These are phyloP conservation scores for Podospora pseudoanserina DNA, from an alignment of 495 filamentous ascomycete genomes.

Conservation along the genomic window DNA sequence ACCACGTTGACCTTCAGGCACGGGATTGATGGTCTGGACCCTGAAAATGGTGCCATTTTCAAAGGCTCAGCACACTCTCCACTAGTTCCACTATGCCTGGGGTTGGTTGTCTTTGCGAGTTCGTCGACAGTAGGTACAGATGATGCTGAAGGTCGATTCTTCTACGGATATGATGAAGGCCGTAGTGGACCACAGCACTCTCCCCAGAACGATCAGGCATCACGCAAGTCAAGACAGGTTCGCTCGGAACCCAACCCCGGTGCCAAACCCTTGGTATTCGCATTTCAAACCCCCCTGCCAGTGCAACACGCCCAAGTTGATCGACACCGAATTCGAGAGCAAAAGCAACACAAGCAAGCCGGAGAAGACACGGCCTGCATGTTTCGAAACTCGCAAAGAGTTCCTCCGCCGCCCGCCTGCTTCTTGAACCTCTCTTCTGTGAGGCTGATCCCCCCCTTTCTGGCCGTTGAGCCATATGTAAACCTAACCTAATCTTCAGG, in stretches of 20 bases:
- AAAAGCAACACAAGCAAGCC: neutral
- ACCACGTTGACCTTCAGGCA: neutral
- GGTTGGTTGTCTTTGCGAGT: no score
- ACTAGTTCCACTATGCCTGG: neutral
- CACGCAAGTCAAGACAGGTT: neutral
- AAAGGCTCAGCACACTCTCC: neutral
- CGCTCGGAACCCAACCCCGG: neutral
- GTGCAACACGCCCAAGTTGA: neutral
- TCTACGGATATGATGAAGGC: no score
- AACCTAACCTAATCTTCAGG: neutral
- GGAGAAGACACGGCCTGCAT: neutral
- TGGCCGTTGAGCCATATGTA: neutral
- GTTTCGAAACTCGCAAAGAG: neutral
- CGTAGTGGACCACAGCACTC: no score
- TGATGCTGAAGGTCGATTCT: no score
- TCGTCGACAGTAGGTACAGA: no score
- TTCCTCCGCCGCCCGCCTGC: neutral
- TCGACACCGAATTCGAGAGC: neutral
- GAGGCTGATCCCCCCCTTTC: neutral
- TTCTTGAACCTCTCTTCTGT: slow-evolving; percentile 2
- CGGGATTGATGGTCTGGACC: neutral
- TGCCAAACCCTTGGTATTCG: neutral
- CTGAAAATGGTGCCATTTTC: neutral
- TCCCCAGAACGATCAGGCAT: no score
- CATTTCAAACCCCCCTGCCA: neutral